Base-by-base conservation (phyloP, 495 filamentous ascomycete species). In the Echria macrotheca region DNA sequence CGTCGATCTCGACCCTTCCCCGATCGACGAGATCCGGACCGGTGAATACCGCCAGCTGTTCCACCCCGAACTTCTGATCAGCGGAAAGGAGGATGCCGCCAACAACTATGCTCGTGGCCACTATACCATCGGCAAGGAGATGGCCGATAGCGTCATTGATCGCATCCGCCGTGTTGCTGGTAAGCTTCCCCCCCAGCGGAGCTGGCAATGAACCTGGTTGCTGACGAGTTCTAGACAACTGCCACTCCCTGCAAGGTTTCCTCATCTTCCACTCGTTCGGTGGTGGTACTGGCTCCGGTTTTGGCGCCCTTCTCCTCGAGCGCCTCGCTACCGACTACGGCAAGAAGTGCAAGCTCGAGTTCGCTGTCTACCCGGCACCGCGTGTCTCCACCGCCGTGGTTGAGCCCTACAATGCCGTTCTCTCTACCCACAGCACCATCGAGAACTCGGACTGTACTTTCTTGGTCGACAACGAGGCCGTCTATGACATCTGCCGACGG, bases 51-150 rank as follows among this genome's bases (percentile, higher is more conserved):
- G 87, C 49, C 80, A 90, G 59, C 84, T 95, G 29, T 95, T 95
- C 74, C 89, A 93, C 67, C 89, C 89, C 22, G 89, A 93, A 70
- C 73, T 84, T 55, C 67, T 95, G 69, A 87, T 95, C 63, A 90
- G 82, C 65, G 89, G 89, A 53, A 95, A 95, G 71, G 89, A 95
- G 69, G 89, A 95, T 79, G 89, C 89, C 47, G 87, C 89, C 62
- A 95, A 94, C 70, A 95, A 95, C 78, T 95, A 95, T 74, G 89
- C 89, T 55, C 86, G 89, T 74, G 89, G 89, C 53, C 89, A 95
- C 69, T 95, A 95, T 68, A 95, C 89, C 40, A 83, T 93, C 56
- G 89, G 89, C 69, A 95, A 93, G 77, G 89, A 94, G 72, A 77
- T 93, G 64, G 83, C 88, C 42, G 88, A 91, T 59, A 80, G 75